A percentile compares a stretch with the other conserved stretches of the same genome.
Evolutionary conservation across 2,329 filamentous ascomycete species (phyloP).

Genomic region (Bipolaris oryzae): DNA sequence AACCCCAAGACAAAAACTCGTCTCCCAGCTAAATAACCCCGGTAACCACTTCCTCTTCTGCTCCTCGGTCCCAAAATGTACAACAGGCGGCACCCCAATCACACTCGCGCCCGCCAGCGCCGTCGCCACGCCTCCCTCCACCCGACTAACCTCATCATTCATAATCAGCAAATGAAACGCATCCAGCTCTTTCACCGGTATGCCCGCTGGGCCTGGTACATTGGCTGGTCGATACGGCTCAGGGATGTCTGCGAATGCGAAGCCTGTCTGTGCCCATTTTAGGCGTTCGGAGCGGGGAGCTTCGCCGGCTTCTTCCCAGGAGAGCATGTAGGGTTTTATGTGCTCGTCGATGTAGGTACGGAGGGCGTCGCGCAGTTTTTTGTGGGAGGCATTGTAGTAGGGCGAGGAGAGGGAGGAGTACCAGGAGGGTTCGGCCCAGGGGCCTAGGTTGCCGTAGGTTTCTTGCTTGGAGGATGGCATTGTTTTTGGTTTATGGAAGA

Average conservation of each 20-base stretch:
- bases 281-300: conserved; percentile 55
- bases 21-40: conserved; percentile 63
- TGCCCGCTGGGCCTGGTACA: conserved; percentile 47
- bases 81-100: conserved; percentile 68
- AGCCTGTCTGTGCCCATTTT: conserved; percentile 51
- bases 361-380: conserved; percentile 61
- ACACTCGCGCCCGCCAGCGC: conserved; percentile 64
- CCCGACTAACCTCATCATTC: conserved; percentile 61
- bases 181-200: conserved; percentile 46
- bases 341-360: conserved; percentile 65
- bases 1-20: conserved; percentile 68
- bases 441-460: conserved; percentile 45
- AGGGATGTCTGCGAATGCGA: conserved; percentile 53
- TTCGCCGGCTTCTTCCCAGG: conserved; percentile 64
- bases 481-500: background rate
- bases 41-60: conserved; percentile 66
- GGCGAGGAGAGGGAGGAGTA: conserved; percentile 58
- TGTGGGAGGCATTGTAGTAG: conserved; percentile 69
- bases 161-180: conserved; percentile 56
- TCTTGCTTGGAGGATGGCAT: conserved; percentile 34
- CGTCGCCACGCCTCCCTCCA: conserved; percentile 64
- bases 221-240: conserved; percentile 51
- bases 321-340: conserved; percentile 63
- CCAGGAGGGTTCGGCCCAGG: conserved; percentile 57
- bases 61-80: conserved; percentile 65